These are phyloP conservation scores for Podila horticola DNA, from an alignment of 192 early-diverging fungal species.

Conservation along the genomic window DNA sequence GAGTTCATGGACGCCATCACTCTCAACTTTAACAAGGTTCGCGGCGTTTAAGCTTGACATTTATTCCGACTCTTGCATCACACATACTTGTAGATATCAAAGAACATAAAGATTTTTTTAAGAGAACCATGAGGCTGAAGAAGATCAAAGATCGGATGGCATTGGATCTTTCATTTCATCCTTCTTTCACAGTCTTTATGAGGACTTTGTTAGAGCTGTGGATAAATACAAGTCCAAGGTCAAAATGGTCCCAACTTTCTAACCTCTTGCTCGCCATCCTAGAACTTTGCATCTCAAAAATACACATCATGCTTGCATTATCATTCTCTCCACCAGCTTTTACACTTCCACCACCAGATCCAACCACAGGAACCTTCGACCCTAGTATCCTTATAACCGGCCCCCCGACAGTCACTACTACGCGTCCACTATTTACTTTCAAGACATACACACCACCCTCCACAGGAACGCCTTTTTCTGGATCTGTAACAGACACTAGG, in stretches of 20 bases:
- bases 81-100: not conserved
- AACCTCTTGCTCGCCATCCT: too few species aligned
- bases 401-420: too few species aligned
- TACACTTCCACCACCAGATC: not conserved
- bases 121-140: not conserved
- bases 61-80: not conserved
- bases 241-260: not conserved
- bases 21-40: constrained; percentile 46
- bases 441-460: not conserved
- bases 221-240: not conserved
- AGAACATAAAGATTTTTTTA: too few species aligned
- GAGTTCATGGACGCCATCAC: constrained; percentile 93
- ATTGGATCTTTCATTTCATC: too few species aligned
- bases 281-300: not conserved
- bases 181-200: too few species aligned
- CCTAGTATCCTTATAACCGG: not conserved
- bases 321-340: not conserved
- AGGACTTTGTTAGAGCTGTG: too few species aligned
- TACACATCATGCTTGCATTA: not conserved
- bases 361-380: not conserved
- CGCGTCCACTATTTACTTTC: not conserved
- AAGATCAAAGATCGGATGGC: too few species aligned
- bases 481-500: not conserved
- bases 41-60: constrained; percentile 21
- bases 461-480: not conserved